Conservation (phyloP, 2,329 filamentous ascomycete genomes). For the Rosellinia necatrix region DNA sequence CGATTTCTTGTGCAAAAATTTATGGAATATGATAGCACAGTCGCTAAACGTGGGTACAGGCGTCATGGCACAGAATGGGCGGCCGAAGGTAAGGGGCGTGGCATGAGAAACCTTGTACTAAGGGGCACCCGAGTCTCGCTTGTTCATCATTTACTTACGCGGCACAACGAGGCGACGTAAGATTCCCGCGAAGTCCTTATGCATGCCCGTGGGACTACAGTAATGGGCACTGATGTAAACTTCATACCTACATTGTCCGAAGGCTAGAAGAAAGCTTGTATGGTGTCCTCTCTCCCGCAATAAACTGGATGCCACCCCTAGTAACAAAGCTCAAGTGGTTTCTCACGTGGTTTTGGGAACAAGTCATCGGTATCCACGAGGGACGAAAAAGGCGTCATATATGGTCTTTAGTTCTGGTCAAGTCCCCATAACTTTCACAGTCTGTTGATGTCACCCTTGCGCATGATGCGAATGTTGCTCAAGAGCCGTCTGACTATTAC, state of each 20-base stretch:
- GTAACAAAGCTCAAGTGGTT: neutral
- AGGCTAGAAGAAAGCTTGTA: neutral
- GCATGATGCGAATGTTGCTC: no score
- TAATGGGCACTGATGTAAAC: neutral
- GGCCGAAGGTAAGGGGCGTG: neutral
- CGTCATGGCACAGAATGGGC: neutral
- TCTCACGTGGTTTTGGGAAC: neutral
- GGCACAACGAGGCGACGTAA: conserved; percentile 2
- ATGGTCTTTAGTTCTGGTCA: neutral
- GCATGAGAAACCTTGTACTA: no score
- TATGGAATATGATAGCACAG: neutral
- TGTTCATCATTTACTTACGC: neutral
- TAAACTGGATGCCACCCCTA: neutral
- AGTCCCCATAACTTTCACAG: no score
- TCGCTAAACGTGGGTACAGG: neutral
- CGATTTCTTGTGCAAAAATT: no score
- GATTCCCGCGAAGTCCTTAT: neutral
- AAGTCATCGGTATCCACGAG: neutral
- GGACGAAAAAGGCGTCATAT: neutral
- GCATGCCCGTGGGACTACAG: neutral
- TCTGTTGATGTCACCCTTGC: neutral
- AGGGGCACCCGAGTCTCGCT: neutral
- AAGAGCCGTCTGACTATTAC: no score
- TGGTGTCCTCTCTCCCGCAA: neutral
- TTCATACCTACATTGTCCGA: neutral